phyloP scores from a whole-genome alignment of 345 rosid species.

The Lagerstroemia speciosa region DNA sequence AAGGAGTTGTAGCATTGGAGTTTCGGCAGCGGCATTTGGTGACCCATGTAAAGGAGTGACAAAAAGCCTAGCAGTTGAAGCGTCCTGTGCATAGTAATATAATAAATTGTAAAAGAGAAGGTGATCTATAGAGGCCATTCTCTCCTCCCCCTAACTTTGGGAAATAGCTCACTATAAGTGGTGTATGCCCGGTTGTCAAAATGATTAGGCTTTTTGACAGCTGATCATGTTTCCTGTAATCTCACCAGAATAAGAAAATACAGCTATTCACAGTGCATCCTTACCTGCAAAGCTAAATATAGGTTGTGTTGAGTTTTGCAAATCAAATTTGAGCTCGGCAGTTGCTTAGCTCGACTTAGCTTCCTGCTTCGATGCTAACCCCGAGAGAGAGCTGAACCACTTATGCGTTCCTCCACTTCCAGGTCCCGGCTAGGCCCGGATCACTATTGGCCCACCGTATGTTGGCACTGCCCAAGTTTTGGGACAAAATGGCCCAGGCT shows the following conservation, averaged over 20 bases:
- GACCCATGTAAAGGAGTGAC: slow-evolving; percentile 66
- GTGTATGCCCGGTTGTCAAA: neutral
- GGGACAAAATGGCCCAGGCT: no score
- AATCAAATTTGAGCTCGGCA: no score
- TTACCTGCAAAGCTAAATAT: neutral
- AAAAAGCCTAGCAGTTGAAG: slow-evolving; percentile 90
- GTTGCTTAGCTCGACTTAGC: no score
- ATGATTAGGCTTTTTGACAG: neutral
- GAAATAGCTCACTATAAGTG: neutral
- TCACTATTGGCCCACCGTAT: no score
- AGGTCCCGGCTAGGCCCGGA: no score
- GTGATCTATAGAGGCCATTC: neutral
- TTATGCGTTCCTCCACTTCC: no score
- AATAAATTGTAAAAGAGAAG: neutral
- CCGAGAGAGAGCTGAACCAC: no score
- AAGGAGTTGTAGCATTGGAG: slow-evolving; percentile 64
- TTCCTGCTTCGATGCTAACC: no score
- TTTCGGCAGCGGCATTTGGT: slow-evolving; percentile 52
- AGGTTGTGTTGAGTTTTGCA: no score
- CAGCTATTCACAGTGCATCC: neutral
- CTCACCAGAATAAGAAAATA: neutral
- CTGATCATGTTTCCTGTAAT: neutral
- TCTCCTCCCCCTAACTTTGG: neutral
- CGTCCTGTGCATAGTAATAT: slow-evolving; percentile 39
- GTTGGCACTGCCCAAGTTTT: no score